Conservation (phyloP, 495 filamentous ascomycete species). For the Jackrogersella multiformis region DNA sequence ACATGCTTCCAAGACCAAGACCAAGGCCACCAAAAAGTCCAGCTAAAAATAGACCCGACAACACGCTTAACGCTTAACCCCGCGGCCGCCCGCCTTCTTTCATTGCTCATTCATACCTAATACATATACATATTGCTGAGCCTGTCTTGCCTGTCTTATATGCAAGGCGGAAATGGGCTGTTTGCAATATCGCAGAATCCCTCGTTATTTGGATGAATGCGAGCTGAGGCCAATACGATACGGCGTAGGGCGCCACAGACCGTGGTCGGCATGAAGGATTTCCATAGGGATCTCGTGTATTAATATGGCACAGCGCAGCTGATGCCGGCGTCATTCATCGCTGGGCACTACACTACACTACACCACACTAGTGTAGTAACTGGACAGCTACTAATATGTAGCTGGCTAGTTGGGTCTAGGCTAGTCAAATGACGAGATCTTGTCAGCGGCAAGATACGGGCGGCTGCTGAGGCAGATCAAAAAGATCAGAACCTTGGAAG, state of each 20-base stretch:
- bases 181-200: constrained; percentile 39
- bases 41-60: constrained; percentile 42
- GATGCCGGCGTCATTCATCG: not conserved
- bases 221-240: constrained; percentile 32
- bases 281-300: constrained; percentile 25
- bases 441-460: constrained; percentile 19
- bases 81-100: constrained; percentile 21
- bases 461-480: constrained; percentile 34
- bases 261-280: constrained; percentile 39
- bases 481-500: constrained; percentile 12
- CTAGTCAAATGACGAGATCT: no score
- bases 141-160: constrained; percentile 29
- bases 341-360: not conserved
- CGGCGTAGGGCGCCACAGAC: constrained; percentile 33
- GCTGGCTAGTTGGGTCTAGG: no score
- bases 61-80: constrained; percentile 32
- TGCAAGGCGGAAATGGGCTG: constrained; percentile 31
- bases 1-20: constrained; percentile 25
- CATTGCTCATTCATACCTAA: not conserved
- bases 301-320: constrained; percentile 35
- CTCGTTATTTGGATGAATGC: constrained; percentile 39
- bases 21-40: no score
- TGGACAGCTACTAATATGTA: no score
- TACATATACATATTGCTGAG: constrained; percentile 13
- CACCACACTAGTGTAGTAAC: no score